phyloP scores from a whole-genome alignment of 192 early-diverging fungal species.

The Backusella tuberculispora region DNA sequence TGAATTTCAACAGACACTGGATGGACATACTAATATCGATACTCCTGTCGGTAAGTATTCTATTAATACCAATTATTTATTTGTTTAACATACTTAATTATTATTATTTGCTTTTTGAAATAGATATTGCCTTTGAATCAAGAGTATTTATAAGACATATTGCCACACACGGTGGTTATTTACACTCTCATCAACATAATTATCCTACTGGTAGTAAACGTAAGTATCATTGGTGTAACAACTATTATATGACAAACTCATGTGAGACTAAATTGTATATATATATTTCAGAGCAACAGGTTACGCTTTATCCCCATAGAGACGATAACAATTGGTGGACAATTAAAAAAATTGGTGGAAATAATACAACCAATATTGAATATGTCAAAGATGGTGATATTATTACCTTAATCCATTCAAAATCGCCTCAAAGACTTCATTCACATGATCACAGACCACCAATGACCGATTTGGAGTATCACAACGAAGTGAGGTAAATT shows the following conservation, averaged over 20 bases:
- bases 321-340: slow-evolving; percentile 91
- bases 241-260: not conserved
- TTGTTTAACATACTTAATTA: not conserved
- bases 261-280: not conserved
- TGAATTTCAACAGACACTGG: slow-evolving; percentile 84
- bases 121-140: slow-evolving; percentile 74
- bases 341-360: slow-evolving; percentile 51
- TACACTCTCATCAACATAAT: slow-evolving; percentile 73
- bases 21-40: slow-evolving; percentile 66
- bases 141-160: slow-evolving; percentile 71
- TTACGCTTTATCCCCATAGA: slow-evolving; percentile 77
- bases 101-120: not conserved
- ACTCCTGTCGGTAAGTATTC: slow-evolving; percentile 52
- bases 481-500: slow-evolving; percentile 68
- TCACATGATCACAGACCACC: slow-evolving; percentile 72
- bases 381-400: slow-evolving; percentile 73
- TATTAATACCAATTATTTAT: slow-evolving; percentile 11
- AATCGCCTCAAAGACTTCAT: slow-evolving; percentile 66
- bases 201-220: slow-evolving; percentile 81
- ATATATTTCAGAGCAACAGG: slow-evolving; percentile 66
- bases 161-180: slow-evolving; percentile 77
- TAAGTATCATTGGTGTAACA: not conserved
- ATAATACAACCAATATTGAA: slow-evolving; percentile 49
- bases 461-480: slow-evolving; percentile 70
- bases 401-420: slow-evolving; percentile 73